Percentiles rank a stretch among this genome's conserved stretches.
Conservation (phyloP, 2,329 filamentous ascomycete genomes). For the Claviceps humidiphila region DNA sequence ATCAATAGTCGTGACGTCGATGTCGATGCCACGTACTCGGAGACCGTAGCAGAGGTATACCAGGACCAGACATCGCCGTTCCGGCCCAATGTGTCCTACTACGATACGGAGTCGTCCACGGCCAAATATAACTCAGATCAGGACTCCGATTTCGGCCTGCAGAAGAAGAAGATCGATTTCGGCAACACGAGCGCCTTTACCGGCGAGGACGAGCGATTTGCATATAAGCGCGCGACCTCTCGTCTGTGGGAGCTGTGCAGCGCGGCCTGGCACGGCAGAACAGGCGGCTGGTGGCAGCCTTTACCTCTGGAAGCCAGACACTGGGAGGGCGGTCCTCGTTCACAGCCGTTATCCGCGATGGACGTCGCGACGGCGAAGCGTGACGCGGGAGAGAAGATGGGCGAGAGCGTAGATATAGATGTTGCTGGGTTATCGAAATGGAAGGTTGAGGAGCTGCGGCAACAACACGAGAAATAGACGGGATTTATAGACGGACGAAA, state of each 20-base stretch:
- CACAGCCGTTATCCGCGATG: slow-evolving; percentile 10
- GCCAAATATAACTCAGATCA: slow-evolving; percentile 42
- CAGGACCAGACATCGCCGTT: slow-evolving; percentile 68
- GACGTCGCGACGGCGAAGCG: slow-evolving; percentile 1
- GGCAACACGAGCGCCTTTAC: slow-evolving; percentile 55
- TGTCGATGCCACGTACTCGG: slow-evolving; percentile 29
- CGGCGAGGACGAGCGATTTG: slow-evolving; percentile 70
- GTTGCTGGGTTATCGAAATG: slow-evolving; percentile 27
- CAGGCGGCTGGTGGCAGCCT: slow-evolving; percentile 59
- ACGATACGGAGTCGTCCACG: slow-evolving; percentile 33
- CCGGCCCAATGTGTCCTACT: slow-evolving; percentile 62
- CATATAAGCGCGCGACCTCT: slow-evolving; percentile 63
- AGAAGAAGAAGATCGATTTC: slow-evolving; percentile 44
- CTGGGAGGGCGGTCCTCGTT: slow-evolving; percentile 42
- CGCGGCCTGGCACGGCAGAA: slow-evolving; percentile 53
- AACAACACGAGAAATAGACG: slow-evolving; percentile 8
- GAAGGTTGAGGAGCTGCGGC: slow-evolving; percentile 21
- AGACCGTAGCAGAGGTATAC: slow-evolving; percentile 51
- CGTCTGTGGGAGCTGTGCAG: slow-evolving; percentile 77
- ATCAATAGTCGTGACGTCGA: slow-evolving; percentile 19
- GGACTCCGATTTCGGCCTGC: slow-evolving; percentile 40
- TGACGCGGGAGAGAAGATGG: slow-evolving; percentile 17
- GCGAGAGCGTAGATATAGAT: slow-evolving; percentile 21
- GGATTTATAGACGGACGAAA: not conserved
- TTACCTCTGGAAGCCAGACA: slow-evolving; percentile 48